Evolutionary conservation across 192 early-diverging fungal species (phyloP).

Genomic region (Coemansia sp.): DNA sequence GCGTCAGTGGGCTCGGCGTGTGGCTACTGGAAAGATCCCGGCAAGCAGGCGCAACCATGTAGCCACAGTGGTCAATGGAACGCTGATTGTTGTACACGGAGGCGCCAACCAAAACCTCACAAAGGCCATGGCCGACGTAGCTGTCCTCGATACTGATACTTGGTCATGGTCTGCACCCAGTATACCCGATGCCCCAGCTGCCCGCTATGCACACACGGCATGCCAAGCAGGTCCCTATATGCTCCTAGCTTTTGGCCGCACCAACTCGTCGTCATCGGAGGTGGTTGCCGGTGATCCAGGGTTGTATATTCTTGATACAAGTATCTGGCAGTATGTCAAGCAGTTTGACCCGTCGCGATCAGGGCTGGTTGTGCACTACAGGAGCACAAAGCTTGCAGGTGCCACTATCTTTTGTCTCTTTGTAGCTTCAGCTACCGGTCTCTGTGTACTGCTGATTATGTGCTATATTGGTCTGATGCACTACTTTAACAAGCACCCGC

Average conservation of each 20-base stretch:
- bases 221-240: slow-evolving; percentile 40
- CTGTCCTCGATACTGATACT: slow-evolving; percentile 42
- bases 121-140: slow-evolving; percentile 36
- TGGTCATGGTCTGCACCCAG: slow-evolving; percentile 37
- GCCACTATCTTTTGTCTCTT: slow-evolving; percentile 47
- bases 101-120: slow-evolving; percentile 26
- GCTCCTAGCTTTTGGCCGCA: slow-evolving; percentile 36
- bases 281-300: slow-evolving; percentile 21
- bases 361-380: slow-evolving; percentile 21
- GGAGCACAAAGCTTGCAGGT: slow-evolving; percentile 16
- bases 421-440: slow-evolving; percentile 26
- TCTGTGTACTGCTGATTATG: slow-evolving; percentile 31
- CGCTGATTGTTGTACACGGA: slow-evolving; percentile 42
- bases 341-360: slow-evolving; percentile 30
- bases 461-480: slow-evolving; percentile 34
- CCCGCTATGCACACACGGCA: slow-evolving; percentile 42
- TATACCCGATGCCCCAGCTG: slow-evolving; percentile 11
- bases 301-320: slow-evolving; percentile 41
- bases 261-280: background rate
- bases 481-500: slow-evolving; percentile 46
- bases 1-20: slow-evolving; percentile 26
- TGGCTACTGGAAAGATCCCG: slow-evolving; percentile 22
- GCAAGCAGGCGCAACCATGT: slow-evolving; percentile 29
- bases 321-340: slow-evolving; percentile 29
- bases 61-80: slow-evolving; percentile 31